These are phyloP conservation scores for Candida suzukii DNA, from an alignment of 805 yeast genomes.

Conservation along the genomic window DNA sequence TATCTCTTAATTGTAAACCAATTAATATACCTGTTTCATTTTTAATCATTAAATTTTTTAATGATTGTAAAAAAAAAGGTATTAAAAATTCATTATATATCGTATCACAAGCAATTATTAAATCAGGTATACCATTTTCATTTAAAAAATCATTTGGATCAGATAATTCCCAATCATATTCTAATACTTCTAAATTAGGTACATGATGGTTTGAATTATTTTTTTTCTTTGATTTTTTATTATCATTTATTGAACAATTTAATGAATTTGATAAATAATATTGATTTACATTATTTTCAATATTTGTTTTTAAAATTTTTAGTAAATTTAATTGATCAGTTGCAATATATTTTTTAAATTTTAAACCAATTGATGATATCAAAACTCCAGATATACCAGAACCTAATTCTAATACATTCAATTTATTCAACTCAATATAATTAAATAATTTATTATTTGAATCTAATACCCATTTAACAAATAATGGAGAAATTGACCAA, in stretches of 20 bases:
- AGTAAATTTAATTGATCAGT: constrained; percentile 53
- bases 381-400: constrained; percentile 53
- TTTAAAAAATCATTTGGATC: constrained; percentile 20
- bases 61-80: constrained; percentile 38
- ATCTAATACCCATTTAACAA: constrained; percentile 48
- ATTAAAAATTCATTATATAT: constrained; percentile 57
- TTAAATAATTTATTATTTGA: constrained; percentile 22
- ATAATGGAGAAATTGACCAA: constrained; percentile 45
- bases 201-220: not conserved
- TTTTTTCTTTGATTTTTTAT: not conserved
- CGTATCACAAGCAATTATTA: constrained; percentile 57
- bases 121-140: constrained; percentile 28
- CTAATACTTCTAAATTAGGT: constrained; percentile 36
- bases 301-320: constrained; percentile 41
- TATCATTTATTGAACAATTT: not conserved
- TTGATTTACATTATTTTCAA: constrained; percentile 29
- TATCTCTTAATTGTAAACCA: constrained; percentile 49
- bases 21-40: constrained; percentile 31
- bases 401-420: constrained; percentile 49
- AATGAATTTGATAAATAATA: constrained; percentile 18
- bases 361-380: constrained; percentile 32
- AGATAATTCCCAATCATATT: constrained; percentile 56
- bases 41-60: constrained; percentile 24
- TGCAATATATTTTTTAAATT: constrained; percentile 35
- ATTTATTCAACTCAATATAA: constrained; percentile 7